phyloP scores from a whole-genome alignment of 495 filamentous ascomycete genomes.

The Neurospora sp. region DNA sequence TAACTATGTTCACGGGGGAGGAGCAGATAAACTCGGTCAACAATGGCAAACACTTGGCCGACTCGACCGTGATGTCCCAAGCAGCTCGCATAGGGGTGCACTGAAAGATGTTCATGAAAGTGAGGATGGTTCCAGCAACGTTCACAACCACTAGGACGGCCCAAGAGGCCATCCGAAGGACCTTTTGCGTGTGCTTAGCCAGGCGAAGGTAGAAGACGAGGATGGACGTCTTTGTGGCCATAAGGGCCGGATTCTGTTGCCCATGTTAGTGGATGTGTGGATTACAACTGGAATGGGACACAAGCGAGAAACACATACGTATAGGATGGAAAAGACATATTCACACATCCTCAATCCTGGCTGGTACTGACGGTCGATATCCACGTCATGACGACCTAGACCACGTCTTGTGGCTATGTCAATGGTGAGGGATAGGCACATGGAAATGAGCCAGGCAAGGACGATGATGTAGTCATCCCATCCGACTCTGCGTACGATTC shows the following conservation, averaged over 20 bases:
- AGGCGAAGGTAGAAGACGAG: slow-evolving; percentile 78
- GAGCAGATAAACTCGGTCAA: slow-evolving; percentile 77
- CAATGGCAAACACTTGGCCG: slow-evolving; percentile 57
- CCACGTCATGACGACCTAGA: slow-evolving; percentile 62
- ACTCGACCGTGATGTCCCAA: slow-evolving; percentile 34
- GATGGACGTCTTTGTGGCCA: slow-evolving; percentile 86
- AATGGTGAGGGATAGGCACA: slow-evolving; percentile 67
- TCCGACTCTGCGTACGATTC: slow-evolving; percentile 57
- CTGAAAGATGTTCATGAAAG: slow-evolving; percentile 81
- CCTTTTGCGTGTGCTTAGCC: slow-evolving; percentile 56
- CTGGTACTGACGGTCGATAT: slow-evolving; percentile 43
- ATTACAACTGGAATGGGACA: background rate
- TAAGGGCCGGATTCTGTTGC: slow-evolving; percentile 72
- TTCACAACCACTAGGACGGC: slow-evolving; percentile 65
- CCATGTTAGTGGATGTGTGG: slow-evolving; percentile 5
- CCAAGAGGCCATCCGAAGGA: slow-evolving; percentile 62
- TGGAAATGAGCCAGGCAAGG: slow-evolving; percentile 72
- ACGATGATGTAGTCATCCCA: slow-evolving; percentile 80
- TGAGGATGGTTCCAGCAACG: slow-evolving; percentile 64
- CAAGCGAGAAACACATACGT: slow-evolving; percentile 43
- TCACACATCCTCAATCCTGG: slow-evolving; percentile 51
- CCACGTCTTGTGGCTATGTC: slow-evolving; percentile 61
- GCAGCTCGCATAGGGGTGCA: slow-evolving; percentile 64
- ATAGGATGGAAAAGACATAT: slow-evolving; percentile 77
- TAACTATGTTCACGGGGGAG: slow-evolving; percentile 73